phyloP scores from a whole-genome alignment of 805 yeast species.

The Teunomyces aglyptinius region DNA sequence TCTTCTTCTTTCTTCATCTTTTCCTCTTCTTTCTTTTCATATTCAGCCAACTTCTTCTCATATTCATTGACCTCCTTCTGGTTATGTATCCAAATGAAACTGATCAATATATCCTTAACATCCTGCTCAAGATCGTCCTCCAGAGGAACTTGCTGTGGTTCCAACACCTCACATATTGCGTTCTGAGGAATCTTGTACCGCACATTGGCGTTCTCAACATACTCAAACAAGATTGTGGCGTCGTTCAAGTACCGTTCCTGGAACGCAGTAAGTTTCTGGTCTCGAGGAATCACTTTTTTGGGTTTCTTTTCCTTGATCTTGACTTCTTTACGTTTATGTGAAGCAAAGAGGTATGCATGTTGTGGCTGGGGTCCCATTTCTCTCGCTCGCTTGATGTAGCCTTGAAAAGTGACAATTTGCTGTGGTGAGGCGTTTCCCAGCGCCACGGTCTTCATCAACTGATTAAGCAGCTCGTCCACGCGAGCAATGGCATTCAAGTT shows the following conservation, averaged over 20 bases:
- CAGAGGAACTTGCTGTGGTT: conserved; percentile 10
- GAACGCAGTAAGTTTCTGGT: conserved; percentile 67
- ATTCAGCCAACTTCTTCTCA: conserved; percentile 33
- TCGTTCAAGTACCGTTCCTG: conserved; percentile 67
- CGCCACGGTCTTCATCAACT: conserved; percentile 83
- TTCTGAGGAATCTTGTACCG: conserved; percentile 76
- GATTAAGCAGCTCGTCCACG: conserved; percentile 61
- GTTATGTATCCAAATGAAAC: conserved; percentile 52
- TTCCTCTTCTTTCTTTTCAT: conserved; percentile 26
- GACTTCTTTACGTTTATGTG: conserved; percentile 15
- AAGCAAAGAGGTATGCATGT: conserved; percentile 30
- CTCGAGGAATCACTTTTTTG: conserved; percentile 29
- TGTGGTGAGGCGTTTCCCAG: conserved; percentile 70
- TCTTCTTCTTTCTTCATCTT: conserved; percentile 16
- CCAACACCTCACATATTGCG: conserved; percentile 62
- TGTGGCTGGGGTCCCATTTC: conserved; percentile 62
- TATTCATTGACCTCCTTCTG: conserved; percentile 46
- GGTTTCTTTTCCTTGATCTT: conserved; percentile 15
- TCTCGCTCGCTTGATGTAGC: conserved; percentile 74
- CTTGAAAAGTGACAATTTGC: conserved; percentile 77
- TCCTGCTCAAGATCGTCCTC: conserved; percentile 14
- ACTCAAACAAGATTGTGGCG: conserved; percentile 83
- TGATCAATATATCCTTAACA: conserved; percentile 42
- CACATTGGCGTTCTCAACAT: conserved; percentile 71
- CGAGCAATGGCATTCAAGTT: conserved; percentile 82